Percentiles rank a stretch among this genome's conserved stretches.
Conservation (phyloP, 139 green algal species). For the Closterium sp. region DNA sequence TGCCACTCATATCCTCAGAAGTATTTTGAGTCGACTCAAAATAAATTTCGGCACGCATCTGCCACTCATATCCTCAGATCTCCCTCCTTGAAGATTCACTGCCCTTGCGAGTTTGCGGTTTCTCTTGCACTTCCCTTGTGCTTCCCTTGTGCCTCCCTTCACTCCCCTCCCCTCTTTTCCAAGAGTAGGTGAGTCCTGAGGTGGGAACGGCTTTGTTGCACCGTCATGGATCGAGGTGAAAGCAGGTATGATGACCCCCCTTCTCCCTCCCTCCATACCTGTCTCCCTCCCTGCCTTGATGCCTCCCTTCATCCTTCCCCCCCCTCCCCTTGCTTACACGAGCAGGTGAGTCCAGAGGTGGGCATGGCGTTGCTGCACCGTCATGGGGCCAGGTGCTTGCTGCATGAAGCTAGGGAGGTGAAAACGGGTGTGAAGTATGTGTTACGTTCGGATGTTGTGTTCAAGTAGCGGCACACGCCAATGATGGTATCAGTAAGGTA, state of each 20-base stretch:
- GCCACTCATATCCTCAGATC: too few species aligned
- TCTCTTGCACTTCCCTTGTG: neutral
- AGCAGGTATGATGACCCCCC: neutral
- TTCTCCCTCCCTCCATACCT: neutral
- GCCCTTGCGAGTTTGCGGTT: too few species aligned
- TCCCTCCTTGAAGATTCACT: too few species aligned
- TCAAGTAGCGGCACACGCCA: too few species aligned
- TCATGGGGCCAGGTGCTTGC: slow-evolving; percentile 6
- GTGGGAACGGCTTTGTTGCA: neutral
- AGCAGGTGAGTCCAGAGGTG: neutral
- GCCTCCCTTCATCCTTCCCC: neutral
- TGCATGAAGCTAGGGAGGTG: neutral
- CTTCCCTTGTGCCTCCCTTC: neutral
- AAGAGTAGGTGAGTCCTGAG: too few species aligned
- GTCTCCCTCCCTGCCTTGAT: neutral
- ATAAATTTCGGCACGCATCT: too few species aligned
- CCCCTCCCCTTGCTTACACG: too few species aligned
- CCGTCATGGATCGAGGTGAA: neutral
- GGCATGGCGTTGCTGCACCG: neutral
- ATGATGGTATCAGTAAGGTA: too few species aligned
- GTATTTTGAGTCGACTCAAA: too few species aligned
- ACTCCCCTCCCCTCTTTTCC: neutral
- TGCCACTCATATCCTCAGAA: too few species aligned
- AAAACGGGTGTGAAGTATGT: neutral
- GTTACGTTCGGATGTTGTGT: neutral